Evolutionary conservation across 176 grass and related monocot species (phyloP).

Genomic region (Panicum miliaceum): DNA sequence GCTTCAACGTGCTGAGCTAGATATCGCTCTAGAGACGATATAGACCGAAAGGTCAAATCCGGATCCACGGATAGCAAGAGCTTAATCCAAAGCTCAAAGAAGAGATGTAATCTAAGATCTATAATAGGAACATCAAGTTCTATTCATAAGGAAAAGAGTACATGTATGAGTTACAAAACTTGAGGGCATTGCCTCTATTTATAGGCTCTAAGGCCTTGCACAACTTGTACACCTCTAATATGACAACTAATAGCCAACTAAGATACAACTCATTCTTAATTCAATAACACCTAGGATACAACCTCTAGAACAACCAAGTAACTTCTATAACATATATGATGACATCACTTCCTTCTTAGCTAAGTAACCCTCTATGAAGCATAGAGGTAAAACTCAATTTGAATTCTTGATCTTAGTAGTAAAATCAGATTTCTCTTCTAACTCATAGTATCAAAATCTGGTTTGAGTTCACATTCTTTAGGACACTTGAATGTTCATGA

Average conservation of each 20-base stretch:
- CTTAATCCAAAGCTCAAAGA: background rate
- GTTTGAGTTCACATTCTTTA: no score
- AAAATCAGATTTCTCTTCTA: no score
- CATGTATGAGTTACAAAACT: background rate
- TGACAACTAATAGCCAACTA: background rate
- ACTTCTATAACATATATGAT: no score
- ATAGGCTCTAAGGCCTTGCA: background rate
- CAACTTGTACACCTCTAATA: background rate
- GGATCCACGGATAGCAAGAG: background rate
- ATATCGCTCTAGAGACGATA: background rate
- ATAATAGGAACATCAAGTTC: background rate
- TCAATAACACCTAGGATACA: background rate
- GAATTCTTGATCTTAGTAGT: background rate
- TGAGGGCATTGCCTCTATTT: background rate
- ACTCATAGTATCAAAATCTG: no score
- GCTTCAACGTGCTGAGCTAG: background rate
- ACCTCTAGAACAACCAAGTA: background rate
- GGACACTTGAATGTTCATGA: no score
- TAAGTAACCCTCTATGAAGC: background rate
- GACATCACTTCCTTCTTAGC: background rate
- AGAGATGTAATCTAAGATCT: background rate
- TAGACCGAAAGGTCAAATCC: background rate
- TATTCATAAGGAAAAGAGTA: background rate
- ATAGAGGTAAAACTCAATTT: background rate
- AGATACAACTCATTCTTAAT: background rate